phyloP scores from a whole-genome alignment of 352 stramenopile genomes.

The Sclerospora graminicola region DNA sequence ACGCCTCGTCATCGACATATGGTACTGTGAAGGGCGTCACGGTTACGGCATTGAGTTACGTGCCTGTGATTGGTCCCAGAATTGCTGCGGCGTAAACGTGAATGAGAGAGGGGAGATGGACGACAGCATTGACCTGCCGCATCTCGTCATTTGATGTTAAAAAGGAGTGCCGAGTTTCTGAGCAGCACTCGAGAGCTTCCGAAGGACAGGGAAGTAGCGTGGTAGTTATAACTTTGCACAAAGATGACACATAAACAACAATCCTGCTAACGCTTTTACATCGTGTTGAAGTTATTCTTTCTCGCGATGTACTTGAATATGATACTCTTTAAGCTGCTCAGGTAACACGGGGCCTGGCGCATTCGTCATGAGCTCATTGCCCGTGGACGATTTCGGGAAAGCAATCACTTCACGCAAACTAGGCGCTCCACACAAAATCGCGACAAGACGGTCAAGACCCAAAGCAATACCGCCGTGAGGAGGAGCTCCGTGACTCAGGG shows the following conservation, averaged over 20 bases:
- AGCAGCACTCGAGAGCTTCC: no score
- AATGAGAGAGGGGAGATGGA: not conserved
- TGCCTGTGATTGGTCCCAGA: constrained; percentile 53
- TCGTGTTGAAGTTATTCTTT: constrained; percentile 6
- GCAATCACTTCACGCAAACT: constrained; percentile 85
- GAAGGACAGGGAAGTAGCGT: constrained; percentile 5
- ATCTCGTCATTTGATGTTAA: constrained; percentile 11
- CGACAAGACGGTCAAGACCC: constrained; percentile 76
- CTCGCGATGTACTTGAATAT: constrained; percentile 48
- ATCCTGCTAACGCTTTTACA: not conserved
- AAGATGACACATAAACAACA: not conserved
- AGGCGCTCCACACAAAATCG: constrained; percentile 66
- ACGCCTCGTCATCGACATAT: constrained; percentile 57
- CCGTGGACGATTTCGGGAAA: constrained; percentile 85
- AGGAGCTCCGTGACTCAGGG: constrained; percentile 63
- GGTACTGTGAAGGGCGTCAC: constrained; percentile 41
- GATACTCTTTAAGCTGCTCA: constrained; percentile 68
- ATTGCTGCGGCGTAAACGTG: constrained; percentile 10
- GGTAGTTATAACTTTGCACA: constrained; percentile 5
- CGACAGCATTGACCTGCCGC: not conserved
- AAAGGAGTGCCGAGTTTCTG: no score
- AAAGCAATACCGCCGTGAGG: constrained; percentile 81
- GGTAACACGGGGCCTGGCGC: constrained; percentile 52
- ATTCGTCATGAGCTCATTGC: constrained; percentile 83
- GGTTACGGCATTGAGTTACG: constrained; percentile 41